phyloP scores from a whole-genome alignment of 768 basidiomycete genomes.

The Mycena albidolilacea region DNA sequence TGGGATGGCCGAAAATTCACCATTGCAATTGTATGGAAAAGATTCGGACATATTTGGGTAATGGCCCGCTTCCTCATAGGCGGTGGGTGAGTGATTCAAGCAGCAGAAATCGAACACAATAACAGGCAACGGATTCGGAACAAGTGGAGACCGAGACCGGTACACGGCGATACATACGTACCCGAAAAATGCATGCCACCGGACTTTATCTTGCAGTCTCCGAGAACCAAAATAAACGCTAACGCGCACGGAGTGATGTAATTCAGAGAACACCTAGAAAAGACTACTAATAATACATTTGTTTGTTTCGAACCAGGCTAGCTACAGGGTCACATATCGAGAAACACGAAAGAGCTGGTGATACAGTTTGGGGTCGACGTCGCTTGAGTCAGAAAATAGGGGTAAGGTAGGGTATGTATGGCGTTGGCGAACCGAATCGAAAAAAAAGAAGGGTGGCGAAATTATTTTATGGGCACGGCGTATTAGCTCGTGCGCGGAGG shows the following conservation, averaged over 20 bases:
- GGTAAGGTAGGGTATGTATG: constrained; percentile 15
- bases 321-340: constrained; percentile 16
- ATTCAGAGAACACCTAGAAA: background rate
- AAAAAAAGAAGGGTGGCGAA: background rate
- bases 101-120: no score
- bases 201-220: background rate
- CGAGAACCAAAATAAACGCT: background rate
- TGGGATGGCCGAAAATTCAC: no score
- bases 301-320: background rate
- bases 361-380: constrained; percentile 22
- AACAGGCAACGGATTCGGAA: no score
- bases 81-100: no score
- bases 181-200: no score
- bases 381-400: constrained; percentile 12
- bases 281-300: constrained; percentile 34
- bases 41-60: no score
- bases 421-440: background rate
- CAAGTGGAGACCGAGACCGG: no score
- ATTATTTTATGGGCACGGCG: constrained; percentile 17
- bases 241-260: background rate
- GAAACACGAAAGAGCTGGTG: constrained; percentile 26
- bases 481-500: constrained; percentile 18
- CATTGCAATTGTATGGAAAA: no score
- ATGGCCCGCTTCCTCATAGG: no score
- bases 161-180: no score